Percentiles rank a stretch among this genome's conserved stretches.
Conservation (phyloP, 23 red algal species). For the Cyanidiococcus yangmingshanensis region DNA sequence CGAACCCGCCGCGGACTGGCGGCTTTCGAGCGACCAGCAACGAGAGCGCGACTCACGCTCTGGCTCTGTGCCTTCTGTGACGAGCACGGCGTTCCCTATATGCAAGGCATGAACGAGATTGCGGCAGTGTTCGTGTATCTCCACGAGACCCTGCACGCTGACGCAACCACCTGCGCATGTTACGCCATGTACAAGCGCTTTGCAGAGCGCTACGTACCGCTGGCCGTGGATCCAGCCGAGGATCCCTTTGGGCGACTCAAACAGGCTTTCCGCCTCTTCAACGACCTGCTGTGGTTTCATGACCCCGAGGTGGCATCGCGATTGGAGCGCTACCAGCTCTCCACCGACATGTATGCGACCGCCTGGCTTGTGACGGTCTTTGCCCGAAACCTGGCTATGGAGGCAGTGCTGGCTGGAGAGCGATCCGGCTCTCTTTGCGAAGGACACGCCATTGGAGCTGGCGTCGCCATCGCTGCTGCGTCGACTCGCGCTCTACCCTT, state of each 20-base stretch:
- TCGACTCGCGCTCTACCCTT: neutral
- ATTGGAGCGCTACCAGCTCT: constrained; percentile 59
- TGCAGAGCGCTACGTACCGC: constrained; percentile 55
- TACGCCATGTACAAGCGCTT: constrained; percentile 75
- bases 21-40: constrained; percentile 49
- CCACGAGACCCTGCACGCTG: neutral
- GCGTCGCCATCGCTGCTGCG: neutral
- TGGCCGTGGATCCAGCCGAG: constrained; percentile 54
- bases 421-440: neutral
- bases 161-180: constrained; percentile 34
- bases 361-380: constrained; percentile 97
- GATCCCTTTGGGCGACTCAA: constrained; percentile 66
- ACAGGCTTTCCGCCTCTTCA: constrained; percentile 70
- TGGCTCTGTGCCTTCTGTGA: constrained; percentile 79
- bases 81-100: constrained; percentile 54
- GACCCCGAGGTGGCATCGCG: constrained; percentile 77
- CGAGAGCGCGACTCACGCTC: constrained; percentile 38
- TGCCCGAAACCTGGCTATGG: constrained; percentile 80
- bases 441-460: neutral
- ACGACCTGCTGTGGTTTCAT: constrained; percentile 63
- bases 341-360: constrained; percentile 75
- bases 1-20: constrained; percentile 55
- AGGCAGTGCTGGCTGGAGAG: constrained; percentile 33
- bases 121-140: constrained; percentile 82
- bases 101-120: constrained; percentile 95